phyloP scores from a whole-genome alignment of 768 basidiomycete species.

The Pholiota conissans region DNA sequence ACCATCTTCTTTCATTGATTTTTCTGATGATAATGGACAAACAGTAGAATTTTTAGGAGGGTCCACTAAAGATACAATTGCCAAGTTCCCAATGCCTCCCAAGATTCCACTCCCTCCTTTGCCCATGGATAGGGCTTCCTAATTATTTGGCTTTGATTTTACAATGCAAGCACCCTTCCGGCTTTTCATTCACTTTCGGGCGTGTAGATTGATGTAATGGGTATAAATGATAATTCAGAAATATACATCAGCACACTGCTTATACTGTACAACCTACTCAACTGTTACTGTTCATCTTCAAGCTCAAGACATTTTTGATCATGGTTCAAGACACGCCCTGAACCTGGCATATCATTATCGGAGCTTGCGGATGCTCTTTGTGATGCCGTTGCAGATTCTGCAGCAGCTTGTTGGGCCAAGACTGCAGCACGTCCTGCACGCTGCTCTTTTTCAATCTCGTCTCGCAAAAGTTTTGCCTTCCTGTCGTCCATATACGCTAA shows the following conservation, averaged over 20 bases:
- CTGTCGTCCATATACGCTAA: constrained; percentile 81
- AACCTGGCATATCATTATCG: constrained; percentile 34
- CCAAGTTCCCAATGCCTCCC: constrained; percentile 41
- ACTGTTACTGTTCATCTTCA: too few relatives aligned
- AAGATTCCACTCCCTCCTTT: constrained; percentile 29
- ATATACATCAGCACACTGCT: too few relatives aligned
- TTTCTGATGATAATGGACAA: neutral
- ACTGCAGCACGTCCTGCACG: constrained; percentile 31
- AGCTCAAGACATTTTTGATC: constrained; percentile 11
- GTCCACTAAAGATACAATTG: constrained; percentile 27
- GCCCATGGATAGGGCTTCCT: constrained; percentile 12
- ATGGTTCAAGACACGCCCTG: constrained; percentile 32
- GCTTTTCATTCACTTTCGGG: neutral
- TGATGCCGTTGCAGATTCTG: constrained; percentile 5
- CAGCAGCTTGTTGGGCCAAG: constrained; percentile 15
- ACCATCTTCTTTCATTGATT: neutral
- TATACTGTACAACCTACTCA: too few relatives aligned
- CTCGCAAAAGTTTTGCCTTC: constrained; percentile 49
- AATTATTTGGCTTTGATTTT: neutral
- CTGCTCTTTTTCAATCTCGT: constrained; percentile 59
- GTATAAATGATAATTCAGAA: neutral
- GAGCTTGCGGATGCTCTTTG: constrained; percentile 14
- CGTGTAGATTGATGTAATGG: neutral
- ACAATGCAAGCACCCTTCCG: neutral
- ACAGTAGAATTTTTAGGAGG: constrained; percentile 9